Evolutionary conservation across 2,329 filamentous ascomycete genomes (phyloP).

Genomic region (Alternaria sp.): DNA sequence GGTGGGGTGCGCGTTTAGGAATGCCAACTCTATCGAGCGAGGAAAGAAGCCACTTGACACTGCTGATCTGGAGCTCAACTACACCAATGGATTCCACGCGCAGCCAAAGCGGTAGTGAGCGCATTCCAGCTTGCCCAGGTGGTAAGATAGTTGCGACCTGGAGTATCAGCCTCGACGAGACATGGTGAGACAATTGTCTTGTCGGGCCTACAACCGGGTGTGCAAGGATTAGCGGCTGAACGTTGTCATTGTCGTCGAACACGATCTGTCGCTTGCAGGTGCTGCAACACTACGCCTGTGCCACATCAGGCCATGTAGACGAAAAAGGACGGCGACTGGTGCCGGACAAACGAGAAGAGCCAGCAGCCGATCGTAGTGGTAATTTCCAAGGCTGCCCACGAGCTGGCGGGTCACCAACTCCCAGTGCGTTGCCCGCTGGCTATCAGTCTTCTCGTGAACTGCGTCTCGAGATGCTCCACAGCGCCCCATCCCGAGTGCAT

Average conservation of each 20-base stretch:
- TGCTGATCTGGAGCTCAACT: conserved; percentile 34
- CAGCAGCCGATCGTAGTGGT: background rate
- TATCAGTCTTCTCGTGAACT: background rate
- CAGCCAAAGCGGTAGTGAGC: conserved; percentile 2
- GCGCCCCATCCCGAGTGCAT: background rate
- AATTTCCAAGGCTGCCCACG: background rate
- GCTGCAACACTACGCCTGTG: background rate
- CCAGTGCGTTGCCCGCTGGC: background rate
- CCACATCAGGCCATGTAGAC: background rate
- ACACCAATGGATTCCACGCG: conserved; percentile 22
- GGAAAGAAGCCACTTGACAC: conserved; percentile 33
- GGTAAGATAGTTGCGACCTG: conserved; percentile 31
- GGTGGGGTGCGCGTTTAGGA: background rate
- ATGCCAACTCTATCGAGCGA: conserved; percentile 55
- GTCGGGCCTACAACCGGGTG: background rate
- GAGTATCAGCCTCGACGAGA: conserved; percentile 47
- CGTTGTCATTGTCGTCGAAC: background rate
- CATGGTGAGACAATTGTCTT: conserved; percentile 13
- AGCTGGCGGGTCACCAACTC: background rate
- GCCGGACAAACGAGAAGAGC: background rate
- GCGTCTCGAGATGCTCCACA: background rate
- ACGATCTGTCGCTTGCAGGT: background rate
- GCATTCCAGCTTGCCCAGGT: conserved; percentile 16
- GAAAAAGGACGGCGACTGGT: background rate
- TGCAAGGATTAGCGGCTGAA: background rate